These are phyloP conservation scores for Neostapfia colusana DNA, from an alignment of 176 grass and related monocot species.

Conservation along the genomic window DNA sequence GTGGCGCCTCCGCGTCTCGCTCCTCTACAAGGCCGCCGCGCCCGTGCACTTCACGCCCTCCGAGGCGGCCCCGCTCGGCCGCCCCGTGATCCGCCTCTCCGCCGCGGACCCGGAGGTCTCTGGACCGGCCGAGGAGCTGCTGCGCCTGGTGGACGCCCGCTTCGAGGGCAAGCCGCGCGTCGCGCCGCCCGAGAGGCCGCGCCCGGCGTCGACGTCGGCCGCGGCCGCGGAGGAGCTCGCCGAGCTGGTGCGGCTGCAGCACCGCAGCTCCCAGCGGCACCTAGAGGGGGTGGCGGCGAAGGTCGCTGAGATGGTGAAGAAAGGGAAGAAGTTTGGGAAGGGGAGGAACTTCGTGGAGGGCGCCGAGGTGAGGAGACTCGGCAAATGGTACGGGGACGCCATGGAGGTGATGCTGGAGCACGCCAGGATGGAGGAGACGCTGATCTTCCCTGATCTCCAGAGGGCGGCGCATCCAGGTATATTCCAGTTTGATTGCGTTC, in stretches of 20 bases:
- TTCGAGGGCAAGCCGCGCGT: conserved; percentile 72
- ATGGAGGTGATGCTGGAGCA: conserved; percentile 98
- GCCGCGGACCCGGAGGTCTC: conserved; percentile 57
- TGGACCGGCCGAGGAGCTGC: conserved; percentile 59
- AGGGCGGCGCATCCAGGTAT: conserved; percentile 65
- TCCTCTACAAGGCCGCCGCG: conserved; percentile 85
- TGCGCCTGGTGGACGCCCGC: conserved; percentile 63
- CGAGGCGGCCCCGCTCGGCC: conserved; percentile 68
- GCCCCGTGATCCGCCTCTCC: conserved; percentile 74
- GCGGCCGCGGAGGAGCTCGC: conserved; percentile 57
- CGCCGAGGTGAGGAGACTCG: conserved; percentile 67
- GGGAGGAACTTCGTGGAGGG: conserved; percentile 36
- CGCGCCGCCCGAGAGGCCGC: conserved; percentile 33
- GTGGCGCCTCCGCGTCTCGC: conserved; percentile 71
- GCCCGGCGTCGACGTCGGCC: conserved; percentile 26
- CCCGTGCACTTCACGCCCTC: conserved; percentile 76
- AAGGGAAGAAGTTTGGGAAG: conserved; percentile 60
- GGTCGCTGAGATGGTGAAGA: conserved; percentile 63
- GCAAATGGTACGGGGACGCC: conserved; percentile 68
- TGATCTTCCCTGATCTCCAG: conserved; percentile 83
- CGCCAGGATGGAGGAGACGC: conserved; percentile 93
- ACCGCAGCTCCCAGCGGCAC: conserved; percentile 78
- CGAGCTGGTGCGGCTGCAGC: conserved; percentile 73
- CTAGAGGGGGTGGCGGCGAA: conserved; percentile 63
- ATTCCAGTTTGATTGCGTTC: conserved; percentile 8